phyloP scores from a whole-genome alignment of 495 filamentous ascomycete genomes.

The Lichenothelia convexa region DNA sequence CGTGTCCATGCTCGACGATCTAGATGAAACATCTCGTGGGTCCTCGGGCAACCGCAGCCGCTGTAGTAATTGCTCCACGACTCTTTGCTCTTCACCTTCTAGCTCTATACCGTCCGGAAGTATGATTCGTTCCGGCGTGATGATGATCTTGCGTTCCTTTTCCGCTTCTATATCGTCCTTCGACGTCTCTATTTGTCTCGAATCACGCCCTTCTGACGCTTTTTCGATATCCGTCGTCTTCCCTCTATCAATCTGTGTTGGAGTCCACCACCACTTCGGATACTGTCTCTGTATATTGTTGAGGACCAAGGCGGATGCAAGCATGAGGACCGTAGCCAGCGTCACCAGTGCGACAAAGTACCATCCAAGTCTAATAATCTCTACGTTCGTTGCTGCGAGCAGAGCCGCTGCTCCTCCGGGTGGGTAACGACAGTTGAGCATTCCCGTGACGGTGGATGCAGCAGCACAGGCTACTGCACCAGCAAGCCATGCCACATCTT shows the following conservation, averaged over 20 bases:
- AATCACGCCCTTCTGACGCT: background rate
- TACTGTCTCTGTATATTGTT: constrained; percentile 65
- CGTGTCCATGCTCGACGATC: too few relatives aligned
- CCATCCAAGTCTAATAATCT: constrained; percentile 48
- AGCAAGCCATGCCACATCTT: constrained; percentile 42
- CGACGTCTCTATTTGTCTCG: background rate
- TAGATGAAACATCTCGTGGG: too few relatives aligned
- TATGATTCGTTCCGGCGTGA: background rate
- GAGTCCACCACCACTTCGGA: constrained; percentile 65
- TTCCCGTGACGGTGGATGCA: constrained; percentile 51
- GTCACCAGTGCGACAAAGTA: constrained; percentile 48
- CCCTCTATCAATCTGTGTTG: constrained; percentile 16
- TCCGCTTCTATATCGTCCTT: background rate
- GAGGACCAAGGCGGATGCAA: constrained; percentile 42
- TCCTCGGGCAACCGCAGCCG: too few relatives aligned
- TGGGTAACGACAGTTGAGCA: constrained; percentile 68
- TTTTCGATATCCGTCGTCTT: constrained; percentile 5
- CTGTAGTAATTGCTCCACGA: background rate
- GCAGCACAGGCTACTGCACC: constrained; percentile 51
- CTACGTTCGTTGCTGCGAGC: constrained; percentile 46
- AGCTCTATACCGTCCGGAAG: background rate
- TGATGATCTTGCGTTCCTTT: background rate
- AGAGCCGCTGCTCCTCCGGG: constrained; percentile 80
- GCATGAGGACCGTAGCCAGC: constrained; percentile 47
- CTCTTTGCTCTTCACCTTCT: background rate